phyloP scores from a whole-genome alignment of 2,329 filamentous ascomycete genomes.

The Aspergillus sp. region DNA sequence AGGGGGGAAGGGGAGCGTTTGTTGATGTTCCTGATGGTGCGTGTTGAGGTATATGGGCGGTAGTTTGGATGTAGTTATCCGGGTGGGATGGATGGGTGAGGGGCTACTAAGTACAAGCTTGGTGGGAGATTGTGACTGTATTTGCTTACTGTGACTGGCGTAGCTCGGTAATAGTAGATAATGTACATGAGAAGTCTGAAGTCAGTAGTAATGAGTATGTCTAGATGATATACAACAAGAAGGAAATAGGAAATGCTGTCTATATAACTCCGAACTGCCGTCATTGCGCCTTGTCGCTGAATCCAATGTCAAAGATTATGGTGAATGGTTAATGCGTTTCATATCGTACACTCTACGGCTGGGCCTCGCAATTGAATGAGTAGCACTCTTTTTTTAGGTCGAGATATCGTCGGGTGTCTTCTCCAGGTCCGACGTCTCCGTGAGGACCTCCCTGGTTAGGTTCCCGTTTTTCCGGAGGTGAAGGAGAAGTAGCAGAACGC shows the following conservation, averaged over 20 bases:
- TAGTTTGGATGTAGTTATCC: not conserved
- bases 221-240: not conserved
- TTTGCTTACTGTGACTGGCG: too few relatives aligned
- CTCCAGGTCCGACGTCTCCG: constrained; percentile 10
- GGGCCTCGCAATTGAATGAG: not conserved
- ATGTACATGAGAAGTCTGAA: not conserved
- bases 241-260: not conserved
- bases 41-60: not conserved
- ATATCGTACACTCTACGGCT: not conserved
- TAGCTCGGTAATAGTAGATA: not conserved
- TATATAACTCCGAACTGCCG: not conserved
- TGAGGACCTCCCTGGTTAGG: not conserved
- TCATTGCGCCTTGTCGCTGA: constrained; percentile 1
- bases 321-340: not conserved
- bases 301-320: not conserved
- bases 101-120: too few relatives aligned
- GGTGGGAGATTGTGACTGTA: too few relatives aligned
- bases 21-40: not conserved
- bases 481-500: constrained; percentile 45
- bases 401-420: constrained; percentile 17
- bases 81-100: too few relatives aligned
- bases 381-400: not conserved
- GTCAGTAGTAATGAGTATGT: not conserved
- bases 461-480: constrained; percentile 30
- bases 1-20: not conserved